Percentiles rank a stretch among this genome's conserved stretches.
phyloP scores from a whole-genome alignment of 345 rosid genomes.

The Isatis tinctoria region DNA sequence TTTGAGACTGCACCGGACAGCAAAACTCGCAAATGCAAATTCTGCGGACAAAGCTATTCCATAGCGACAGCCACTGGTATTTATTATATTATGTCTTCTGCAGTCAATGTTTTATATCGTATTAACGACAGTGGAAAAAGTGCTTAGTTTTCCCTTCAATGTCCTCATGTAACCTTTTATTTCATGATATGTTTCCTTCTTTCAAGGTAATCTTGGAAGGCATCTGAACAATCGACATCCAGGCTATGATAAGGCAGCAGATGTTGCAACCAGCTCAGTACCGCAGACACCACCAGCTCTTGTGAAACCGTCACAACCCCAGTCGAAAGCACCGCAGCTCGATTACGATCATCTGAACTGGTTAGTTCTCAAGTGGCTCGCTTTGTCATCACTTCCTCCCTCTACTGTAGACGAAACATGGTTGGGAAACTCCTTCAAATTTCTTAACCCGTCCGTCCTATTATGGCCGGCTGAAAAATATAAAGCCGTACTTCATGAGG shows the following conservation, averaged over 20 bases:
- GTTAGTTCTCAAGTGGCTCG: conserved; percentile 85
- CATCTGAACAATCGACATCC: conserved; percentile 89
- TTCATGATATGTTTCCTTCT: conserved; percentile 7
- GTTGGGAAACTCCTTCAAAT: conserved; percentile 77
- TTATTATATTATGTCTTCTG: not conserved
- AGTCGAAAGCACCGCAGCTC: conserved; percentile 49
- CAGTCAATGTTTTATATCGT: not conserved
- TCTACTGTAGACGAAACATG: conserved; percentile 73
- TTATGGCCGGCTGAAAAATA: conserved; percentile 76
- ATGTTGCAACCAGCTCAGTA: conserved; percentile 43
- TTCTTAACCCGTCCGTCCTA: conserved; percentile 69
- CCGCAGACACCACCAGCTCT: conserved; percentile 41
- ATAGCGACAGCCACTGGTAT: conserved; percentile 94
- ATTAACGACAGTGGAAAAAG: not conserved
- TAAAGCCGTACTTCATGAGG: conserved; percentile 58
- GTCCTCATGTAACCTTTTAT: not conserved
- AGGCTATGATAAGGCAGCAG: conserved; percentile 75
- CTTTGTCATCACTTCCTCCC: conserved; percentile 77
- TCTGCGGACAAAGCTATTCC: conserved; percentile 91
- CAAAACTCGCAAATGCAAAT: conserved; percentile 87
- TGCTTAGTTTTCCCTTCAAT: not conserved
- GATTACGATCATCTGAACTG: conserved; percentile 93
- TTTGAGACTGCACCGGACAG: conserved; percentile 83
- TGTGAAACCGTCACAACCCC: conserved; percentile 50
- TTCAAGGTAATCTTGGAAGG: conserved; percentile 83